Percentiles rank a stretch among this genome's conserved stretches.
These are phyloP conservation scores for Orbilia ellipsospora DNA, from an alignment of 2,329 filamentous ascomycete species.

Conservation along the genomic window DNA sequence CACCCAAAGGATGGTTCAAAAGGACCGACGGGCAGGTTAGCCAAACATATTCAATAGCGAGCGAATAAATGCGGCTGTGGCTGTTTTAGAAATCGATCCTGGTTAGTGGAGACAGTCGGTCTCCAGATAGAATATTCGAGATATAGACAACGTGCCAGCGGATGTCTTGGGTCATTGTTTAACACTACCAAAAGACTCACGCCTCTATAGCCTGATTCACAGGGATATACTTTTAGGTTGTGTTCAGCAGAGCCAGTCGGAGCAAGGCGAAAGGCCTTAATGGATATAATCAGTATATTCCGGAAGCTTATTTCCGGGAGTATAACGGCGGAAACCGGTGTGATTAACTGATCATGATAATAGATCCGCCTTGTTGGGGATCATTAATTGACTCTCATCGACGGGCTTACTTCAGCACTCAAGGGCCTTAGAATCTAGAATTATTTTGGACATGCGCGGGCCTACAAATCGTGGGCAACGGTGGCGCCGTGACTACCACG, in stretches of 20 bases:
- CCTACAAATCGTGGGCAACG: background rate
- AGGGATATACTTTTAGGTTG: background rate
- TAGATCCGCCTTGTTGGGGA: constrained; percentile 25
- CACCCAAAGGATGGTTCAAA: constrained; percentile 14
- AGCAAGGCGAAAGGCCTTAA: constrained; percentile 27
- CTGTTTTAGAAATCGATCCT: constrained; percentile 28
- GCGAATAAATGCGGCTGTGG: constrained; percentile 39
- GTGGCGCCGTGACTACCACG: background rate
- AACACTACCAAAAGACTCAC: constrained; percentile 17
- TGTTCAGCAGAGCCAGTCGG: background rate
- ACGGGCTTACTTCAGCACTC: background rate
- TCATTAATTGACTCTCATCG: background rate
- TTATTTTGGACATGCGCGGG: background rate
- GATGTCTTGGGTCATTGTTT: constrained; percentile 1
- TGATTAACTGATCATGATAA: constrained; percentile 27
- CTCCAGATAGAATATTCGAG: constrained; percentile 2
- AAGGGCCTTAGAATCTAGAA: background rate
- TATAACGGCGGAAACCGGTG: constrained; percentile 8
- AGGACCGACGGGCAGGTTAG: background rate
- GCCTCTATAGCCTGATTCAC: constrained; percentile 16
- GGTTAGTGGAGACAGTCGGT: background rate
- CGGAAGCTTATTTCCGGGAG: constrained; percentile 34
- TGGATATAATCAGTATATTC: constrained; percentile 1
- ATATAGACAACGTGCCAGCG: constrained; percentile 5
- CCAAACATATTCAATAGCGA: constrained; percentile 25